A percentile compares a stretch with the other conserved stretches of the same genome.
Evolutionary conservation across 371 early-diverging fungal species (phyloP).

Genomic region (Mortierella sp.): DNA sequence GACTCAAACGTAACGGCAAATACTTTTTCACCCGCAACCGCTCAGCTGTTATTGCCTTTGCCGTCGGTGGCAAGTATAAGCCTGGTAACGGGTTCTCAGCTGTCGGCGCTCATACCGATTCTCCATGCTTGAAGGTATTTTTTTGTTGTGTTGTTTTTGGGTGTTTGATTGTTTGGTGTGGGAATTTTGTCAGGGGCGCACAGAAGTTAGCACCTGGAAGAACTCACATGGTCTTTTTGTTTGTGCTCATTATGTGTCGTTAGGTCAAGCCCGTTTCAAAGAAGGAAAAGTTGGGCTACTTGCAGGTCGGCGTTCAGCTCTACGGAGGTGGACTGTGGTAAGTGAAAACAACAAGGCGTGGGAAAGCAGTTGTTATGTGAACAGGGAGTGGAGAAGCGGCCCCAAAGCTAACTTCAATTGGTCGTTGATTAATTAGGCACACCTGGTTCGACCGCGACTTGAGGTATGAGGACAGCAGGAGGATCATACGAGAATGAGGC

Average conservation of each 20-base stretch:
- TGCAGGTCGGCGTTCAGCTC: conserved; percentile 91
- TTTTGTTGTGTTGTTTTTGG: not conserved
- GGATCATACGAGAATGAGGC: no score
- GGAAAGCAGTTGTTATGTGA: not conserved
- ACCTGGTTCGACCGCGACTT: conserved; percentile 99
- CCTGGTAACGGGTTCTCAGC: conserved; percentile 91
- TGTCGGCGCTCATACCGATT: conserved; percentile 97
- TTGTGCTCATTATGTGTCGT: not conserved
- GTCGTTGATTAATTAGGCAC: conserved; percentile 71
- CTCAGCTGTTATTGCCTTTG: conserved; percentile 93
- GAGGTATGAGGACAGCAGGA: conserved; percentile 39
- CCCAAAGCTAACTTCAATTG: not conserved
- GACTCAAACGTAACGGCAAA: conserved; percentile 82
- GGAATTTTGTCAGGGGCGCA: not conserved
- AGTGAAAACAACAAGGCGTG: not conserved
- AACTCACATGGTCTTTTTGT: not conserved
- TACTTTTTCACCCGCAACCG: conserved; percentile 97
- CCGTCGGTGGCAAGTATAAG: conserved; percentile 88
- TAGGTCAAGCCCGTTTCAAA: conserved; percentile 95
- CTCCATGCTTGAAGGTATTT: conserved; percentile 94
- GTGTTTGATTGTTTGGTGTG: not conserved
- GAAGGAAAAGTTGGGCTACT: conserved; percentile 85
- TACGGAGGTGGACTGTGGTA: conserved; percentile 97
- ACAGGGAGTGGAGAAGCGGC: no score
- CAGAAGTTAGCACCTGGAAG: not conserved